Evolutionary conservation across 2,329 filamentous ascomycete genomes (phyloP), one percentile per base, ranked within the genome.

Genomic region (Penicillium sp.): DNA sequence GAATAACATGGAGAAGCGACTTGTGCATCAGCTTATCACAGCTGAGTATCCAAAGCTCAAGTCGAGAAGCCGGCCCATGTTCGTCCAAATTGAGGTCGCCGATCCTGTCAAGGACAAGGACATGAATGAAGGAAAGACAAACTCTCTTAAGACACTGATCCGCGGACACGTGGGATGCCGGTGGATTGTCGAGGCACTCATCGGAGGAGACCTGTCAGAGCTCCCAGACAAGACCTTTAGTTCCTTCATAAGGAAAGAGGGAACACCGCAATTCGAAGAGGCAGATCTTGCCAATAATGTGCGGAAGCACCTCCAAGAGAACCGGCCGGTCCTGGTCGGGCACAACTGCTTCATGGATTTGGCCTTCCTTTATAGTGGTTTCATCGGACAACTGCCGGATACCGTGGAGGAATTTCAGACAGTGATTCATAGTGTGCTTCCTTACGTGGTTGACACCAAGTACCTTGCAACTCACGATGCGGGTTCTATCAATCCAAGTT

Each of bases 11-110:
- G 86, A 90, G 67, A 85, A 87, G 68, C 80, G 85, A 33, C 77
- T 90, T 6, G 80, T 90, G 1, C 84, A 90, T 66, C 86, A 89
- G 63, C 76, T 89, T 13, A 80, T 90, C n/a, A 80, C 85, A 13
- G 81, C 80, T 14, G 86, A 89, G 62, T 90, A 76, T 54, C 76
- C 77, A 1, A 63, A 59, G 23, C 62, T 80, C 45, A 74, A 74
- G 31, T 74, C 77, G 3, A 67, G 75, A 13, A 68, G 72, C 13
- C 72, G 70, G 53, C 58, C 67, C 9, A 65, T 68, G 14, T 80
- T 77, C 58, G 65, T 81, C 4, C 76, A 77, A 52, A 72, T 81
- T 35, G 67, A 76, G 13, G 61, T 68, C 4, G 74, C 71, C 31
- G 69, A 78, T 49, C 64, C 72, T 45, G 57, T 70, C 25, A 67